Percentiles rank a stretch among this genome's conserved stretches.
These are phyloP conservation scores for Fusarium tjaetaba DNA, from an alignment of 2,329 filamentous ascomycete genomes.

Conservation along the genomic window DNA sequence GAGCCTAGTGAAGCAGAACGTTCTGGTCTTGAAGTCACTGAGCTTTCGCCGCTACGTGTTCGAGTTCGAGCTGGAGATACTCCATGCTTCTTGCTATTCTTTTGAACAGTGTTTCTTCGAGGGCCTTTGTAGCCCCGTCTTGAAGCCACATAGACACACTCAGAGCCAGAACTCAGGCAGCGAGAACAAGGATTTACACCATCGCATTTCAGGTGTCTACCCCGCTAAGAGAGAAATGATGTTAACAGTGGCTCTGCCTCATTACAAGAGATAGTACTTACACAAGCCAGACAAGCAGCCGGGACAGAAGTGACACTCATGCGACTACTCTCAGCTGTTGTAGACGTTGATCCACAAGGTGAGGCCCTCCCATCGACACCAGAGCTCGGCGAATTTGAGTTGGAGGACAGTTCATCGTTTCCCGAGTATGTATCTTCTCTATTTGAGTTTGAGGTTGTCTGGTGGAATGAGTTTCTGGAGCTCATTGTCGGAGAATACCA, in stretches of 20 bases:
- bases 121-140: conserved; percentile 78
- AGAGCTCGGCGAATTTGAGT: conserved; percentile 41
- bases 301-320: conserved; percentile 52
- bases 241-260: conserved; percentile 1
- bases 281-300: conserved; percentile 66
- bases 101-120: conserved; percentile 52
- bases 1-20: conserved; percentile 30
- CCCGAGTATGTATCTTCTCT: conserved; percentile 31
- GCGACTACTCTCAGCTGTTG: conserved; percentile 30
- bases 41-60: conserved; percentile 43
- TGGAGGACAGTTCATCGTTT: conserved; percentile 31
- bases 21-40: conserved; percentile 53
- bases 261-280: conserved; percentile 48
- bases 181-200: conserved; percentile 75
- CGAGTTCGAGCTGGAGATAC: conserved; percentile 49
- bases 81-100: conserved; percentile 61
- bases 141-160: conserved; percentile 79
- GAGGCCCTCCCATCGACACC: conserved; percentile 26
- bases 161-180: conserved; percentile 65
- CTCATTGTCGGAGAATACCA: conserved; percentile 36
- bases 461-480: conserved; percentile 10
- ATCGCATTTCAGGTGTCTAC: conserved; percentile 81
- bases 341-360: conserved; percentile 33
- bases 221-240: conserved; percentile 53
- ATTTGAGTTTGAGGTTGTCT: not conserved